These are phyloP conservation scores for Centrapalus pauciflorus DNA, from an alignment of 129 eudicot species.

Conservation along the genomic window DNA sequence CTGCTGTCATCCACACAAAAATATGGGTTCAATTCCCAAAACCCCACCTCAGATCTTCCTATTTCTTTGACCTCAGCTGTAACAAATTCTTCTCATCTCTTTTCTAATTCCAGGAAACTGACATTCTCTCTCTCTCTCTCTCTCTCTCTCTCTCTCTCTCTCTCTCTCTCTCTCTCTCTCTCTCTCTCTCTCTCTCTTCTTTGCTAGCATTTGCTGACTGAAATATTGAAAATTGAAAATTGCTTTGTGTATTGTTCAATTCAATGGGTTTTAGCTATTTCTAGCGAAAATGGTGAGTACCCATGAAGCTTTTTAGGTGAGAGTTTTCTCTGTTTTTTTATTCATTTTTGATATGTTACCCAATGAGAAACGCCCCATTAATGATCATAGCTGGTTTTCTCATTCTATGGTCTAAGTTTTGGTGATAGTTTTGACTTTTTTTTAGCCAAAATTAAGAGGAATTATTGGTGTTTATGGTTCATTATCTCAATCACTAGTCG, in stretches of 20 bases:
- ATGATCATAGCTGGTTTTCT: neutral
- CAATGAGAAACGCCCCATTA: neutral
- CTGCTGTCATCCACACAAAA: neutral
- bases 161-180: constrained; percentile 14
- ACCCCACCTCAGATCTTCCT: constrained; percentile 54
- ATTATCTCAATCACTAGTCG: neutral
- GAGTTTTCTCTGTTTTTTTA: neutral
- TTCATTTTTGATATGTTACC: constrained; percentile 3
- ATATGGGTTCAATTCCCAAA: neutral
- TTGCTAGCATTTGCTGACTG: constrained; percentile 25
- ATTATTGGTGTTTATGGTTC: neutral
- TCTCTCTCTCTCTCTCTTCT: constrained; percentile 9
- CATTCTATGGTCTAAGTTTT: neutral
- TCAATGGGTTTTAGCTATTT: constrained; percentile 3
- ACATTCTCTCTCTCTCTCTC: constrained; percentile 6
- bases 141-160: constrained; percentile 17
- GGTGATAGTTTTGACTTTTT: neutral
- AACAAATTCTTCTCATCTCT: constrained; percentile 32
- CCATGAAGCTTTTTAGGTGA: constrained; percentile 4
- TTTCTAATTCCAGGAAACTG: constrained; percentile 17
- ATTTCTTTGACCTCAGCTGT: constrained; percentile 44
- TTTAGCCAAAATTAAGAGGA: neutral
- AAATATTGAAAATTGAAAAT: no score
- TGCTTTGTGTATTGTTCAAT: neutral
- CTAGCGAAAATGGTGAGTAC: constrained; percentile 1